Evolutionary conservation across 2,329 filamentous ascomycete species (phyloP).

Genomic region (Clarireedia sp.): DNA sequence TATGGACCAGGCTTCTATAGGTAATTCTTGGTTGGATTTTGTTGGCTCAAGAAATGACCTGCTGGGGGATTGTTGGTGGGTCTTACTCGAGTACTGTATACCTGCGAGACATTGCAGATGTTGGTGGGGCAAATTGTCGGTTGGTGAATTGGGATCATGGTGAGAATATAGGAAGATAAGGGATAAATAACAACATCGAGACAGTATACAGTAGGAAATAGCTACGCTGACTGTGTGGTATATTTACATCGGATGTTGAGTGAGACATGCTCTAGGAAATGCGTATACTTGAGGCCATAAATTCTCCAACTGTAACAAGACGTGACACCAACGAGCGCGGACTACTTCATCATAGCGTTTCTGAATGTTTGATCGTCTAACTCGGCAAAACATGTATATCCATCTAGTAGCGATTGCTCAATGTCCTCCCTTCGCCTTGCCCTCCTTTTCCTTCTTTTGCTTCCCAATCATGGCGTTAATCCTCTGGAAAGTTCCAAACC

Average conservation of each 20-base stretch:
- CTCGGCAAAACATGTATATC: background rate
- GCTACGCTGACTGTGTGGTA: too few relatives aligned
- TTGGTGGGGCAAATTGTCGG: background rate
- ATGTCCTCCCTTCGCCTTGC: background rate
- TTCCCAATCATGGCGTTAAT: slow-evolving; percentile 42
- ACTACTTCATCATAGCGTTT: too few relatives aligned
- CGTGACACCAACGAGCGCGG: too few relatives aligned
- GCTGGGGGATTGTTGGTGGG: background rate
- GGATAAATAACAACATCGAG: too few relatives aligned
- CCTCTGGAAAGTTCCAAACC: slow-evolving; percentile 40
- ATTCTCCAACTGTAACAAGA: too few relatives aligned
- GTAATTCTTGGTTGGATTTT: background rate
- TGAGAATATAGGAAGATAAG: too few relatives aligned
- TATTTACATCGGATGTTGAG: too few relatives aligned
- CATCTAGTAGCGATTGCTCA: background rate
- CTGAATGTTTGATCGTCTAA: background rate
- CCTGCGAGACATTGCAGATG: background rate
- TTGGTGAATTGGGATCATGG: too few relatives aligned
- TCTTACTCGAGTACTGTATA: too few relatives aligned
- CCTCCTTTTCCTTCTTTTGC: slow-evolving; percentile 36
- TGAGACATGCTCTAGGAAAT: too few relatives aligned
- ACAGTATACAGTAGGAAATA: too few relatives aligned
- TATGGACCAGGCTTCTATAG: background rate
- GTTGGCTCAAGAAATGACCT: background rate
- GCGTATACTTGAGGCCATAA: too few relatives aligned